Evolutionary conservation across 2,329 filamentous ascomycete species (phyloP), one percentile per base, ranked within the genome.

Genomic region (Leptosphaerulina australis): DNA sequence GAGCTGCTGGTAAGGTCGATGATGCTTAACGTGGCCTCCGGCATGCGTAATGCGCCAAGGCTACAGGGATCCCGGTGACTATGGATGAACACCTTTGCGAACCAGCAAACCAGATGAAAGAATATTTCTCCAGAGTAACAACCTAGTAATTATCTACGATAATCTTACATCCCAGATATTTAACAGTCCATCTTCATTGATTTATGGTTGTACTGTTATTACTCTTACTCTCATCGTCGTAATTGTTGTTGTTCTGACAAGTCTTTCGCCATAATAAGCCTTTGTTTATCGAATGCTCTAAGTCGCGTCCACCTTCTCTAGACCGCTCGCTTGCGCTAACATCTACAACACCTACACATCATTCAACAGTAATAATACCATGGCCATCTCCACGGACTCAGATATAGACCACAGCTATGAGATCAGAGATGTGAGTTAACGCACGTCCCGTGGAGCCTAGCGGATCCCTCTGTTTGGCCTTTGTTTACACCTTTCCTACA

Each of bases 381-480:
- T 71, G 66, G 57, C 57, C 44, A 39, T 58, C 26, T 48, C 57
- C 26, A 63, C 66, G 54, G 65, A 70, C 22, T 31, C 54, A 36
- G 63, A 68, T 30, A 54, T 61, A 50, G 66, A 70, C 29, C 56
- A 36, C 43, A 61, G 46, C 26, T 62, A 64, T 55, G 66, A 72
- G 41, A 60, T 71, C 45, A 64, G 63, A 66, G 71, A 73, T 49
- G 71, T 73, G 46, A 58, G 69, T 67, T 31, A 38, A 44, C 43
- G 30, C 22, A 29, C 36, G 20, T 29, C 39, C 34, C 9, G 50
- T 51, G 48, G 33, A 52, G 35, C 39, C 36, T 30, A 53, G 50
- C 39, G 40, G 35, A 25, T 30, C 29, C 36, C 36, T 8, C 12
- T 38, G 20, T 24, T 12, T n/a, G 18, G 28, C 21, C 28, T 33